These are phyloP conservation scores for Angomonas deanei DNA, from an alignment of 208 protist species.

Conservation along the genomic window DNA sequence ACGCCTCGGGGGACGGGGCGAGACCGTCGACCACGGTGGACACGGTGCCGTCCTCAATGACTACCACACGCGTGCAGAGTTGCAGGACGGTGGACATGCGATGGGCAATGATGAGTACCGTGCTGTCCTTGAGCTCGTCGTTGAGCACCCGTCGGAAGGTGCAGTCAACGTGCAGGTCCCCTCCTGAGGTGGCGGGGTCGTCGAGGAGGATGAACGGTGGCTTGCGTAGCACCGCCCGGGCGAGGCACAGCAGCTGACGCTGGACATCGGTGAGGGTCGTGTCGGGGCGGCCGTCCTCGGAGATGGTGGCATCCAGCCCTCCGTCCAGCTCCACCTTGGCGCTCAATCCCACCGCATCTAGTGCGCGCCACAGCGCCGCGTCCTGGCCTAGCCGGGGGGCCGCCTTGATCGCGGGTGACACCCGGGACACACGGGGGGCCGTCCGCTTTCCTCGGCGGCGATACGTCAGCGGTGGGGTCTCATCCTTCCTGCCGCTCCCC, in stretches of 20 bases:
- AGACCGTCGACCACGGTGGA: conserved; percentile 21
- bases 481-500: background rate
- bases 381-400: conserved; percentile 16
- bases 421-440: background rate
- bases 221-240: conserved; percentile 84
- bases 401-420: background rate
- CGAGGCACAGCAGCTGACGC: conserved; percentile 94
- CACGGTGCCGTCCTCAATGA: conserved; percentile 39
- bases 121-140: conserved; percentile 78
- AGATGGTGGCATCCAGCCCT: conserved; percentile 31
- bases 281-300: conserved; percentile 34
- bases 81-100: conserved; percentile 89
- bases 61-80: conserved; percentile 82
- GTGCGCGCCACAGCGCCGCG: conserved; percentile 38
- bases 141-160: conserved; percentile 84
- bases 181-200: conserved; percentile 78
- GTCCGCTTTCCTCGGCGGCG: background rate
- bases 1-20: too few relatives aligned
- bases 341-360: conserved; percentile 36
- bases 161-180: conserved; percentile 65
- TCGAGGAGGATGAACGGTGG: conserved; percentile 93
- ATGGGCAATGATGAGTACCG: conserved; percentile 95
- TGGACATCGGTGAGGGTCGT: conserved; percentile 81
- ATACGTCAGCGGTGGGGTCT: conserved; percentile 2
- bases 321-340: conserved; percentile 23